Conservation (phyloP, 495 filamentous ascomycete species). For the Daldinia concentrica region DNA sequence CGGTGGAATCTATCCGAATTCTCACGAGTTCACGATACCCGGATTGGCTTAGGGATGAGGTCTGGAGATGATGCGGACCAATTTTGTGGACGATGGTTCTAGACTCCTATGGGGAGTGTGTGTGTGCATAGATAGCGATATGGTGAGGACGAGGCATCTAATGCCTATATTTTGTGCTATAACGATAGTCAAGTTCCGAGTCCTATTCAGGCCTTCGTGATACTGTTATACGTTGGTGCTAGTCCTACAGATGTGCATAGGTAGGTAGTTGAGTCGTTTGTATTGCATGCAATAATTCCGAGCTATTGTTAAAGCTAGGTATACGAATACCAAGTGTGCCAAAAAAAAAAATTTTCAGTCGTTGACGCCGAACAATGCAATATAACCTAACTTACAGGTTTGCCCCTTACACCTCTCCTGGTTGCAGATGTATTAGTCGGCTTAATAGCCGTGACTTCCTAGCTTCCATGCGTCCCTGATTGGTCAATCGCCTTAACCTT, state of each 20-base stretch:
- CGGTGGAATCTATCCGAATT: conserved; percentile 28
- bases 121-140: conserved; percentile 14
- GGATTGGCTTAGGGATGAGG: conserved; percentile 15
- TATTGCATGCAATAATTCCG: conserved; percentile 9
- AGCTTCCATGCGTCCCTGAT: conserved; percentile 4
- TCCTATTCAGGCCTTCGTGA: neutral
- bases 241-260: neutral
- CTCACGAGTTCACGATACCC: conserved; percentile 35
- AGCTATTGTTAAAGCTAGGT: neutral
- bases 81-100: conserved; percentile 18
- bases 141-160: conserved; percentile 9
- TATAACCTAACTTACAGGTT: conserved; percentile 28
- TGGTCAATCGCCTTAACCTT: conserved; percentile 37
- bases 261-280: neutral
- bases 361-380: conserved; percentile 44
- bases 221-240: neutral
- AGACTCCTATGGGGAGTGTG: conserved; percentile 10
- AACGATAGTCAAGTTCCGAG: neutral
- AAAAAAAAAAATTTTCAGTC: conserved; percentile 3
- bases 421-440: conserved; percentile 14
- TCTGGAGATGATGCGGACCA: conserved; percentile 19
- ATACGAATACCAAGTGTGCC: neutral
- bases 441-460: conserved; percentile 7
- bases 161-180: conserved; percentile 5
- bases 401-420: conserved; percentile 28